phyloP scores from a whole-genome alignment of 352 stramenopile species.

The Phytophthora gonapodyides region DNA sequence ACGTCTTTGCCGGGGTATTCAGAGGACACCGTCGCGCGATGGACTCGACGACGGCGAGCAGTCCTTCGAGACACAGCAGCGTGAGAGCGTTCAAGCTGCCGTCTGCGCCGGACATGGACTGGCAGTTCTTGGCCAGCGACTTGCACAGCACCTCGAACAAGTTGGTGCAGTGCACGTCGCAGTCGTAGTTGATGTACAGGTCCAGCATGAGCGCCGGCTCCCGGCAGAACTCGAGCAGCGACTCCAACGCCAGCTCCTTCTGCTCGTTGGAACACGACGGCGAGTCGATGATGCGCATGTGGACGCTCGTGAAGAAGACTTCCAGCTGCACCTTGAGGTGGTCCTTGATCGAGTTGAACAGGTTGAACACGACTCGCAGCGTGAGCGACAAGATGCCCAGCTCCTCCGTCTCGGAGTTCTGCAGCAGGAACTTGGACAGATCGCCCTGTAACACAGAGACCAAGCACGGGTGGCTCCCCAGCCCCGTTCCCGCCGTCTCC shows the following conservation, averaged over 20 bases:
- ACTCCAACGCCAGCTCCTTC: conserved; percentile 92
- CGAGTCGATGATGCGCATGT: conserved; percentile 94
- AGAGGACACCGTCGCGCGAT: conserved; percentile 88
- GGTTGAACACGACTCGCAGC: conserved; percentile 98
- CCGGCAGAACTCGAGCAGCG: conserved; percentile 97
- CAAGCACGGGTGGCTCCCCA: conserved; percentile 75
- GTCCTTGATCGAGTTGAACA: conserved; percentile 99
- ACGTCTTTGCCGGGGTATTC: conserved; percentile 31
- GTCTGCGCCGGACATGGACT: conserved; percentile 68
- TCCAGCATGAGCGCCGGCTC: conserved; percentile 98
- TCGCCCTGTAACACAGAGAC: conserved; percentile 94
- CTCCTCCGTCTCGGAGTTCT: conserved; percentile 96
- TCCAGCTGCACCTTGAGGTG: conserved; percentile 99
- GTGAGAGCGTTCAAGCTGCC: conserved; percentile 71
- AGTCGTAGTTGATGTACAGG: conserved; percentile 99
- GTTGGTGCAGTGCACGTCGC: conserved; percentile 98
- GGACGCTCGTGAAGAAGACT: conserved; percentile 98
- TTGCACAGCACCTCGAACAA: conserved; percentile 98
- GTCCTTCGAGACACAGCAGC: conserved; percentile 70
- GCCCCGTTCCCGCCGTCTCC: conserved; percentile 90
- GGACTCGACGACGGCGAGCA: conserved; percentile 96
- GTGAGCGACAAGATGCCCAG: conserved; percentile 91
- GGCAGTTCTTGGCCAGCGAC: conserved; percentile 89
- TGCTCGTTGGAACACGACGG: conserved; percentile 84
- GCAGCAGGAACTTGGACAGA: conserved; percentile 97